Conservation (phyloP, 768 basidiomycete genomes). For the Pleurotus tuber-regium region DNA sequence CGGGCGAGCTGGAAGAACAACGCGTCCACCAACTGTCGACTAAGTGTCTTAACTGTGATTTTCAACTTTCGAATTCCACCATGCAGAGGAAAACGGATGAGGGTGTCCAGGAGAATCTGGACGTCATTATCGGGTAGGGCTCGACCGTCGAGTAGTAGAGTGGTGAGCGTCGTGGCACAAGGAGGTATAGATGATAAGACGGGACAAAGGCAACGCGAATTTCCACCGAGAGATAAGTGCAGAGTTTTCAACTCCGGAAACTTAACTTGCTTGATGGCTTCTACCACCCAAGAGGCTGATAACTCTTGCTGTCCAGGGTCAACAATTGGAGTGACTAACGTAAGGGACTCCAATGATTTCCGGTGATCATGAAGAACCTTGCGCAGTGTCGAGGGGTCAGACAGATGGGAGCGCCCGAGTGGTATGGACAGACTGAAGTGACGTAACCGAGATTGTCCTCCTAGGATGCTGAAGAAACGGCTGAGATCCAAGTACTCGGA, state of each 20-base stretch:
- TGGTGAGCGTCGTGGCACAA: not conserved
- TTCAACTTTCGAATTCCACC: not conserved
- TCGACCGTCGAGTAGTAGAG: not conserved
- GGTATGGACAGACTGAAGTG: slow-evolving; percentile 40
- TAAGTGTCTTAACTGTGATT: not conserved
- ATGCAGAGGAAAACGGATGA: not conserved
- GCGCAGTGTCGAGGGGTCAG: slow-evolving; percentile 28
- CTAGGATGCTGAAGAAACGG: slow-evolving; percentile 34
- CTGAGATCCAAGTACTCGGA: slow-evolving; percentile 39
- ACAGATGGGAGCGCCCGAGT: slow-evolving; percentile 41
- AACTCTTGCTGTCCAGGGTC: not conserved
- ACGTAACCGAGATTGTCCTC: slow-evolving; percentile 36
- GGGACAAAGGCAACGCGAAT: not conserved
- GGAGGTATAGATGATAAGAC: not conserved
- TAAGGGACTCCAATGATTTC: slow-evolving; percentile 31
- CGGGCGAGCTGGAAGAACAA: not conserved
- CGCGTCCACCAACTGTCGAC: not conserved
- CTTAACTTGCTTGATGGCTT: not conserved
- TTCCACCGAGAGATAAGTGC: not conserved
- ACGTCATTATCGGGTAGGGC: not conserved
- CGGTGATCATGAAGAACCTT: slow-evolving; percentile 35
- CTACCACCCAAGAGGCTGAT: not conserved
- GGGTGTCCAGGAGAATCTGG: not conserved
- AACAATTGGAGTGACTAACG: slow-evolving; percentile 25
- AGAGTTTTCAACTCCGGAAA: not conserved